phyloP scores from a whole-genome alignment of 1,284 basidiomycete genomes.

The Trametes versicolor region DNA sequence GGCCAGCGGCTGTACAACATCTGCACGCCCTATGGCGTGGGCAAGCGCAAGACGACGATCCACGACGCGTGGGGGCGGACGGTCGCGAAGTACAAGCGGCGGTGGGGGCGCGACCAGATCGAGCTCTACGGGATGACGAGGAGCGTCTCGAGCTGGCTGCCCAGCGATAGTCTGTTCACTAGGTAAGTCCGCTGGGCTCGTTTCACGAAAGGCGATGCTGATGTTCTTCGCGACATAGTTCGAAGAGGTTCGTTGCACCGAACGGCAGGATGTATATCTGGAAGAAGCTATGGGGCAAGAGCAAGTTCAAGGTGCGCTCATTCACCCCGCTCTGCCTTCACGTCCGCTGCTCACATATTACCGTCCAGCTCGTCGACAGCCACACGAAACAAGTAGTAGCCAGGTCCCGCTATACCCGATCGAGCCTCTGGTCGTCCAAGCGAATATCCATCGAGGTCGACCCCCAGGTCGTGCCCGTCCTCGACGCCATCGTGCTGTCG shows the following conservation, averaged over 20 bases:
- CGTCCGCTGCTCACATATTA: neutral
- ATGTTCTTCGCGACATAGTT: neutral
- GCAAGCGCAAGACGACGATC: conserved; percentile 17
- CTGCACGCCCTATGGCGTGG: conserved; percentile 13
- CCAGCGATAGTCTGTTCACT: conserved; percentile 5
- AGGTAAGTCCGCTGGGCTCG: neutral
- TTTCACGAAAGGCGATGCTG: neutral
- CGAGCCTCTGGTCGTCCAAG: neutral
- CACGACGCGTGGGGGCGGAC: conserved; percentile 5
- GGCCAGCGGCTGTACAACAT: conserved; percentile 15
- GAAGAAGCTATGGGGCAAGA: conserved; percentile 4
- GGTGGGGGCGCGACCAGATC: conserved; percentile 18
- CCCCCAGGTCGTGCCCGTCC: neutral
- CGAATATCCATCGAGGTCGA: conserved; percentile 1
- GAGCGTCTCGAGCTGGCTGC: conserved; percentile 15
- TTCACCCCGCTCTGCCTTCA: neutral
- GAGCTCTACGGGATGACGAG: conserved; percentile 13
- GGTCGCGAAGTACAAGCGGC: conserved; percentile 17
- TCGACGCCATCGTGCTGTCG: conserved; percentile 12
- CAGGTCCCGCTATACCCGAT: neutral
- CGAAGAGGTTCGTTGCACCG: conserved; percentile 11
- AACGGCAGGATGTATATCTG: conserved; percentile 20
- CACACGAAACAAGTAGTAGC: conserved; percentile 4
- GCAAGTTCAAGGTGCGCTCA: conserved; percentile 7
- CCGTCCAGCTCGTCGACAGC: neutral